phyloP scores from a whole-genome alignment of 108 stramenopile genomes.

The Discostella stelligeroides region DNA sequence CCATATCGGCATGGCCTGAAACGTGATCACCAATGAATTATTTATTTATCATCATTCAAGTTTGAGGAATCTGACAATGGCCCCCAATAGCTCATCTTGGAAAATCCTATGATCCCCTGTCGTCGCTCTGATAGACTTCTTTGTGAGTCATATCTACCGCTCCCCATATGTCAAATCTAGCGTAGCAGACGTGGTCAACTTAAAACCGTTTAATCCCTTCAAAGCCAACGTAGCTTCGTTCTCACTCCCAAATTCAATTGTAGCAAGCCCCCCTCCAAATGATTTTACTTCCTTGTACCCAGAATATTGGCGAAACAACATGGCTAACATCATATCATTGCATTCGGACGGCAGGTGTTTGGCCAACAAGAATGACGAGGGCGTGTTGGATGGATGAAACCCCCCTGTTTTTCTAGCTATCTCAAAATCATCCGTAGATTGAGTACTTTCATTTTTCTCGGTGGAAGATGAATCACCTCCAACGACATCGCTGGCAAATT shows the following conservation, averaged over 20 bases:
- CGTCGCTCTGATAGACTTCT: too few relatives aligned
- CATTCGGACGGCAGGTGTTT: conserved; percentile 74
- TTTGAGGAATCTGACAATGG: too few relatives aligned
- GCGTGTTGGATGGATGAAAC: conserved; percentile 40
- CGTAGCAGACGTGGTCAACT: conserved; percentile 79
- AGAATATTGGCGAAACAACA: conserved; percentile 92
- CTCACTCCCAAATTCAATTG: conserved; percentile 90
- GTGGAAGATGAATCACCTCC: conserved; percentile 15
- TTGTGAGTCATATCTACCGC: conserved; percentile 48
- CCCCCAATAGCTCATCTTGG: too few relatives aligned
- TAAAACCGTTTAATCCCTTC: conserved; percentile 90
- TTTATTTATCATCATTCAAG: too few relatives aligned
- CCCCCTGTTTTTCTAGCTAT: conserved; percentile 8
- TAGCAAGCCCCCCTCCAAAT: conserved; percentile 78
- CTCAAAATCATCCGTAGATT: neutral
- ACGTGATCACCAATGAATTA: too few relatives aligned
- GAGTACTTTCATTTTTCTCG: too few relatives aligned
- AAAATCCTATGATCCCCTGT: too few relatives aligned
- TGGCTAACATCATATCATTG: conserved; percentile 91
- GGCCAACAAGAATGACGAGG: conserved; percentile 78
- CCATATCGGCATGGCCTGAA: too few relatives aligned
- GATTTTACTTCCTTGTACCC: conserved; percentile 89
- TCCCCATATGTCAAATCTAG: conserved; percentile 86
- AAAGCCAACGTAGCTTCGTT: conserved; percentile 86
- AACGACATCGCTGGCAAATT: conserved; percentile 19